These are phyloP conservation scores for Knufia petricola DNA, from an alignment of 2,329 filamentous ascomycete species.

Conservation along the genomic window DNA sequence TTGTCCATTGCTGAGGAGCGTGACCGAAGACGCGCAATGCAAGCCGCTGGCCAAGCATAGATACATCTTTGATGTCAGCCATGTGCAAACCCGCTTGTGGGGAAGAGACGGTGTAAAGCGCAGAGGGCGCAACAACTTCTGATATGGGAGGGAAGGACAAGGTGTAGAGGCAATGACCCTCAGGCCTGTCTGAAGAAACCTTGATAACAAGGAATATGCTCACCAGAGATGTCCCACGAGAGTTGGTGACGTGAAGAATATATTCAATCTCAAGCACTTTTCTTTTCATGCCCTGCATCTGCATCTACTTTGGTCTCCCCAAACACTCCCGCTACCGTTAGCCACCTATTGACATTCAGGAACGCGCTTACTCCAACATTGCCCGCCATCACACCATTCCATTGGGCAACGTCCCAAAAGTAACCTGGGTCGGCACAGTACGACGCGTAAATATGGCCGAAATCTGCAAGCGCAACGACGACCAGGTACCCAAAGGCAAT, in stretches of 20 bases:
- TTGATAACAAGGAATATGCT: background rate
- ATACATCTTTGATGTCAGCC: background rate
- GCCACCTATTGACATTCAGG: conserved; percentile 47
- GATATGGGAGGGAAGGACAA: background rate
- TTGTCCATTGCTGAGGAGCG: conserved; percentile 98
- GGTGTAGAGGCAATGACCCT: background rate
- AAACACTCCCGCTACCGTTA: conserved; percentile 53
- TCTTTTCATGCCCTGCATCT: conserved; percentile 6
- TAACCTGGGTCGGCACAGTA: conserved; percentile 49
- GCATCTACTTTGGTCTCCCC: conserved; percentile 30
- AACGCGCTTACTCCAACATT: conserved; percentile 58
- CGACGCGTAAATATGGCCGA: conserved; percentile 57
- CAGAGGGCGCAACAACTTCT: too few relatives aligned
- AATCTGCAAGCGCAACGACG: conserved; percentile 54
- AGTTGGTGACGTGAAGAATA: background rate
- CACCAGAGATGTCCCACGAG: background rate
- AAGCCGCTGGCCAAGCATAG: conserved; percentile 9
- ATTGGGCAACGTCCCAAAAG: conserved; percentile 45
- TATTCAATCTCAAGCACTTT: background rate
- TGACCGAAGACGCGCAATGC: conserved; percentile 79
- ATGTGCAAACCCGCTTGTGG: background rate
- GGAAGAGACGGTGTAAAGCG: background rate
- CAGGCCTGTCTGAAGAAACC: background rate
- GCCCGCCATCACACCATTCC: conserved; percentile 65
- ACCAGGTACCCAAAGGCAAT: conserved; percentile 60